A percentile compares a stretch with the other conserved stretches of the same genome.
Conservation (phyloP, 1,284 basidiomycete genomes). For the Papiliotrema nemorosa region DNA sequence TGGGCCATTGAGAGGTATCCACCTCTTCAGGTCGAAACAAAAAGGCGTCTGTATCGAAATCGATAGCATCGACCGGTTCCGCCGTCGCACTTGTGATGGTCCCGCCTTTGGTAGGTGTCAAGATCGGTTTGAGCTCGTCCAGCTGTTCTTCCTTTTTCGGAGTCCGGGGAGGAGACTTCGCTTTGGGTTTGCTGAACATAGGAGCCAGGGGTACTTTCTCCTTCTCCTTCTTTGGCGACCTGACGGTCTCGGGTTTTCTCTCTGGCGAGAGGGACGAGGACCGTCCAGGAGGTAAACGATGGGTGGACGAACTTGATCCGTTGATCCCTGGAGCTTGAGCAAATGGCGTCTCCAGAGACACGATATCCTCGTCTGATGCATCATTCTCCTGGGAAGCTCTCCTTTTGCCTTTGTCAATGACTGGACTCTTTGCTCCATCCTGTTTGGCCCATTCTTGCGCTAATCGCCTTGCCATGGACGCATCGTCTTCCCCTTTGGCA, state of each 20-base stretch:
- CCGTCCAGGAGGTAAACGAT: slow-evolving; percentile 10
- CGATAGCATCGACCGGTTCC: slow-evolving; percentile 36
- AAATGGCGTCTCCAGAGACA: slow-evolving; percentile 9
- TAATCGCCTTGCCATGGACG: slow-evolving; percentile 25
- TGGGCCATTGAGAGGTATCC: slow-evolving; percentile 46
- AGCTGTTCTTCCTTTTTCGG: slow-evolving; percentile 5
- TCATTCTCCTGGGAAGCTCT: slow-evolving; percentile 1
- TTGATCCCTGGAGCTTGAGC: slow-evolving; percentile 18
- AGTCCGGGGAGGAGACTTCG: slow-evolving; percentile 1
- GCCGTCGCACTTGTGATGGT: slow-evolving; percentile 21
- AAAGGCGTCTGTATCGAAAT: slow-evolving; percentile 50
- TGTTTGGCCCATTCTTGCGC: slow-evolving; percentile 22
- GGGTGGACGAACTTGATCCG: slow-evolving; percentile 24
- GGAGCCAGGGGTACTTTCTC: slow-evolving; percentile 1
- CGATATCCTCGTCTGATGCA: slow-evolving; percentile 10
- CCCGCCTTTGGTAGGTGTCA: slow-evolving; percentile 1
- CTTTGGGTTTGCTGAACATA: slow-evolving; percentile 16
- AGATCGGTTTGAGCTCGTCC: slow-evolving; percentile 10
- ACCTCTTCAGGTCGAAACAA: slow-evolving; percentile 50
- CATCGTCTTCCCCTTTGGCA: slow-evolving; percentile 15
- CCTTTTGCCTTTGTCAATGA: slow-evolving; percentile 16
- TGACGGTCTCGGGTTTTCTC: background rate
- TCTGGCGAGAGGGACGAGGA: background rate
- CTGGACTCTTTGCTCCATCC: slow-evolving; percentile 1
- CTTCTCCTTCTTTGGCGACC: background rate